A percentile compares a stretch with the other conserved stretches of the same genome.
Conservation (phyloP, 306 rosid genomes). For the Carpinus fangiana region DNA sequence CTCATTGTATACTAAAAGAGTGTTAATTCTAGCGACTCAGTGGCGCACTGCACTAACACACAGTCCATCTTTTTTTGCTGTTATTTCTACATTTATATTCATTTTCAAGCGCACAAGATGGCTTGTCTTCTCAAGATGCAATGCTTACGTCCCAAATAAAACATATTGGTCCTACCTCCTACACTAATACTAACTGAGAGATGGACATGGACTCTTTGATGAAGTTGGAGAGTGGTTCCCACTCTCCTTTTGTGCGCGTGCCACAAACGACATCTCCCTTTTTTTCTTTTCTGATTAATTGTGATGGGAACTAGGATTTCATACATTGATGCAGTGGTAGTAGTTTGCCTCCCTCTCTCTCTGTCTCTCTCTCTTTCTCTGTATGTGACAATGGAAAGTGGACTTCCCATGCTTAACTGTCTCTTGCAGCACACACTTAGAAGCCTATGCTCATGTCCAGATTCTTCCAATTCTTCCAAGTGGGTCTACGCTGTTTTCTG, state of each 20-base stretch:
- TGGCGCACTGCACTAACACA: too few relatives aligned
- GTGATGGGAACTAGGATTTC: constrained; percentile 8
- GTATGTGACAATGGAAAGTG: constrained; percentile 60
- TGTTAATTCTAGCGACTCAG: too few relatives aligned
- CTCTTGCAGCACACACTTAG: constrained; percentile 79
- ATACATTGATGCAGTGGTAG: not conserved
- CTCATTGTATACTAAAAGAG: too few relatives aligned
- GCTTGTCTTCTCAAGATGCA: too few relatives aligned
- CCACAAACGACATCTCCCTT: constrained; percentile 27
- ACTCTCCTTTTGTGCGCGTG: constrained; percentile 41
- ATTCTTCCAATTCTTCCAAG: constrained; percentile 61
- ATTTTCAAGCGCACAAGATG: too few relatives aligned
- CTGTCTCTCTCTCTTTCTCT: constrained; percentile 9
- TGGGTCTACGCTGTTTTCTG: constrained; percentile 92
- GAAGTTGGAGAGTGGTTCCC: constrained; percentile 36
- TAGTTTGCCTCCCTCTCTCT: constrained; percentile 20
- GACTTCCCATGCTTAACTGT: constrained; percentile 70
- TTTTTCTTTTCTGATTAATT: constrained; percentile 35
- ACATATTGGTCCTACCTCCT: too few relatives aligned
- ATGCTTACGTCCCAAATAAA: too few relatives aligned
- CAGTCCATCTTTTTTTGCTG: too few relatives aligned
- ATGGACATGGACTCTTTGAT: not conserved
- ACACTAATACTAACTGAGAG: too few relatives aligned
- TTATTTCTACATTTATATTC: too few relatives aligned
- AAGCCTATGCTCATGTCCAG: constrained; percentile 56